phyloP scores from a whole-genome alignment of 352 stramenopile genomes.

The Globisporangium takayamanum region DNA sequence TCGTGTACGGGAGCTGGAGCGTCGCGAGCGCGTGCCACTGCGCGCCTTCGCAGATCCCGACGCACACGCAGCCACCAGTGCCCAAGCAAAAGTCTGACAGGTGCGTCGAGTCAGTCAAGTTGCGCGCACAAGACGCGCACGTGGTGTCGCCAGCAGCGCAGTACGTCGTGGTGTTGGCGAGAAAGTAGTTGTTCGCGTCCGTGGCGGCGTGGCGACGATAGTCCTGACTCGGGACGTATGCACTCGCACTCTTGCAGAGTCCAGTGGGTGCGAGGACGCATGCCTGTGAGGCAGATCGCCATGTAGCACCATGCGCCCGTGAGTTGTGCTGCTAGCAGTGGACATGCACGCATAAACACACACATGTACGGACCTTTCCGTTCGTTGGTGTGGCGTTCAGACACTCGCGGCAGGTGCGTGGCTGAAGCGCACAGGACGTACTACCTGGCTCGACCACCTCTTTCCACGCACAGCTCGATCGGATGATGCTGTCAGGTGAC shows the following conservation, averaged over 20 bases:
- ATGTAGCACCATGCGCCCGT: too few species aligned
- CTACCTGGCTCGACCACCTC: slow-evolving; percentile 4
- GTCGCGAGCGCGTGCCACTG: slow-evolving; percentile 21
- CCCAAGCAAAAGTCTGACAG: slow-evolving; percentile 23
- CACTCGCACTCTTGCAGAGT: slow-evolving; percentile 13
- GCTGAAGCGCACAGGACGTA: slow-evolving; percentile 16
- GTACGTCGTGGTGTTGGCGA: slow-evolving; percentile 17
- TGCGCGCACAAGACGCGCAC: slow-evolving; percentile 9
- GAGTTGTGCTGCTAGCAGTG: too few species aligned
- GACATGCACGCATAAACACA: neutral
- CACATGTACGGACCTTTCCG: slow-evolving; percentile 24
- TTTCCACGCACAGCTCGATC: slow-evolving; percentile 30
- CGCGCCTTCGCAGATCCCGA: slow-evolving; percentile 25
- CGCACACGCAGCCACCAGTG: slow-evolving; percentile 24
- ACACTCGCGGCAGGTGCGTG: slow-evolving; percentile 31
- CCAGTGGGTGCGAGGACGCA: slow-evolving; percentile 24
- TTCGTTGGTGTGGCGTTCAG: slow-evolving; percentile 21
- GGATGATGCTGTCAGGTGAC: neutral
- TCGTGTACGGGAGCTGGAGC: slow-evolving; percentile 10
- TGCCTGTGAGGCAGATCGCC: neutral
- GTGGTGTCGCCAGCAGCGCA: slow-evolving; percentile 13
- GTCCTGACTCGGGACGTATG: slow-evolving; percentile 20
- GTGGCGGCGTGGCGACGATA: slow-evolving; percentile 12
- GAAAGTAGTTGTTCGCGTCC: slow-evolving; percentile 15
- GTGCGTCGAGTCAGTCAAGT: neutral